Base-by-base conservation (phyloP, 345 rosid genomes). In the Microthlaspi erraticum region DNA sequence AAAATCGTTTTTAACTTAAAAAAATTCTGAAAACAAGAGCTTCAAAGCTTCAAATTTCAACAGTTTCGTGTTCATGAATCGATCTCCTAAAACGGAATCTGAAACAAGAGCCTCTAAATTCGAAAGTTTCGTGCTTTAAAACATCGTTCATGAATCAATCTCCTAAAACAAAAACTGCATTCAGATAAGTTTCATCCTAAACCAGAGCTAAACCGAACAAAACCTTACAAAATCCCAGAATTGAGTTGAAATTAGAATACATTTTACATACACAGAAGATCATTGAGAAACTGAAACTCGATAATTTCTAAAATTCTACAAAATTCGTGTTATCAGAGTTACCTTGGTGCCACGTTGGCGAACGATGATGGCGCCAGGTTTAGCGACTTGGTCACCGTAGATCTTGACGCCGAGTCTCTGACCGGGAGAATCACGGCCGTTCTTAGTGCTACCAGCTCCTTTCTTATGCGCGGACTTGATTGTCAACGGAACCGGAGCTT, bases 281-380 rank as follows among this genome's bases (percentile, higher is more conserved):
- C 3, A 0, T 4, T 45, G 50, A 8, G 23, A 54, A 29, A 11
- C 19, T 31, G 0, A 54, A 8, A 32, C 3, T 6, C 37, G 8
- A 34, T 6, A 38, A 4, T 2, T 33, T 36, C 9, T 10, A 23
- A 10, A 68, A 8, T 8, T 16, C 17, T 0, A 10, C 0, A 29
- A 1, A 1, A 26, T 63, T 56, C n/a, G 58, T 17, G 41, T 32
- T 63, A 19, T 20, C 17, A 44, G 20, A 20, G 56, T 29, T 19
- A 91, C 98, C 98, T 91, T 93, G 80, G 98, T 93, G 60, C 97
- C 98, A 18, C 97, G 97, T 76, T 93, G 98, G 55, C 97, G 88
- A 10, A 93, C 85, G 54, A 93, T 93, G 51, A 93, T 91, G 12
- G 98, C 84, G 19, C 98, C 98, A 9, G 95, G 93, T 79, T 93